Conservation (phyloP, 768 basidiomycete species). For the Tubosaeta sp. region DNA sequence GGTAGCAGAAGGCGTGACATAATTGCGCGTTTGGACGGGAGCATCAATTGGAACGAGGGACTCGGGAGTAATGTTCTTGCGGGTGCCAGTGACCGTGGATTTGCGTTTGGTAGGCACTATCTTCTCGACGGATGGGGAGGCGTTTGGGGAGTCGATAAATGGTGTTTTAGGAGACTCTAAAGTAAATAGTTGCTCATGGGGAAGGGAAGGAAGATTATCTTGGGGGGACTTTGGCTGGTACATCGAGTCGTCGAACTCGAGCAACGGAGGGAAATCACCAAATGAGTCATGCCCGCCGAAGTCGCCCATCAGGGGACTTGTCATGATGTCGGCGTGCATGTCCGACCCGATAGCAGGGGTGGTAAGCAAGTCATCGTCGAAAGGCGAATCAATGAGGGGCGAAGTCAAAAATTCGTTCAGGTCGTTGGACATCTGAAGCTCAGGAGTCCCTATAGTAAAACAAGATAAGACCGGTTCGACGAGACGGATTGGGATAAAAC, state of each 20-base stretch:
- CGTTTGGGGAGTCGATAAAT: conserved; percentile 37
- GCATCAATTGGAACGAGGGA: conserved; percentile 67
- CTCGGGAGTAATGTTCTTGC: conserved; percentile 64
- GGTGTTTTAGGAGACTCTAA: conserved; percentile 51
- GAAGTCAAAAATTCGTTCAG: conserved; percentile 44
- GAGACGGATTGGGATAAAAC: background rate
- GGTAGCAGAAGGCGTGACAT: conserved; percentile 65
- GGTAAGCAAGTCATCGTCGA: conserved; percentile 41
- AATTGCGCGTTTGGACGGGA: conserved; percentile 76
- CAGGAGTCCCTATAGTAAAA: conserved; percentile 32
- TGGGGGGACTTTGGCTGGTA: conserved; percentile 18
- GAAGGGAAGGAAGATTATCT: conserved; percentile 3
- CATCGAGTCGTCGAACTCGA: conserved; percentile 18
- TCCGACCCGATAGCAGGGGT: conserved; percentile 40
- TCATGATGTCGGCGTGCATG: conserved; percentile 36
- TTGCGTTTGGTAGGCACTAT: conserved; percentile 27
- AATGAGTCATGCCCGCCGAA: conserved; percentile 29
- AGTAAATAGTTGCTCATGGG: conserved; percentile 34
- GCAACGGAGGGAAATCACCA: conserved; percentile 32
- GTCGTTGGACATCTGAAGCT: conserved; percentile 33
- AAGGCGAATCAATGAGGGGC: conserved; percentile 44
- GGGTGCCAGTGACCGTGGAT: conserved; percentile 55
- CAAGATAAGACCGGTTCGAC: background rate
- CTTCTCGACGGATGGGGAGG: conserved; percentile 21
- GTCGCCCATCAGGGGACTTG: conserved; percentile 39